Evolutionary conservation across 2,329 filamentous ascomycete genomes (phyloP).

Genomic region (Fusarium metavorans): DNA sequence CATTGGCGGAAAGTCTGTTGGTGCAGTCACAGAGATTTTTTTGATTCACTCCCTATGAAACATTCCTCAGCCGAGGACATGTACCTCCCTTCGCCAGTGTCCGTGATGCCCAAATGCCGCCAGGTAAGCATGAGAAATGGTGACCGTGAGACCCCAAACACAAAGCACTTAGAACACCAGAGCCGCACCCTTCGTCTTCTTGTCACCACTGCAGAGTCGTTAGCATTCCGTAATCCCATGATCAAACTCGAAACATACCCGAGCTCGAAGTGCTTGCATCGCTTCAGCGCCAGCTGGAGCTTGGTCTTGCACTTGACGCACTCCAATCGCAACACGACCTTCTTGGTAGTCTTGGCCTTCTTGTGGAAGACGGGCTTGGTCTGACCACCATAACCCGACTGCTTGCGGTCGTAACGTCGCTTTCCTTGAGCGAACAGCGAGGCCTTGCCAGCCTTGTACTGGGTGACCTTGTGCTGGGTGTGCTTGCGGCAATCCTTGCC

Average conservation of each 20-base stretch:
- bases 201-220: slow-evolving; percentile 86
- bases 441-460: slow-evolving; percentile 98
- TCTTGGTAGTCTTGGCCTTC: slow-evolving; percentile 99
- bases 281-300: slow-evolving; percentile 97
- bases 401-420: slow-evolving; percentile 99
- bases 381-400: slow-evolving; percentile 99
- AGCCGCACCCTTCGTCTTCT: slow-evolving; percentile 99
- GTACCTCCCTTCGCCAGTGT: slow-evolving; percentile 62
- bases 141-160: slow-evolving; percentile 52
- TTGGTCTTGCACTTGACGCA: slow-evolving; percentile 99
- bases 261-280: slow-evolving; percentile 99
- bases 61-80: slow-evolving; percentile 58
- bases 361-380: slow-evolving; percentile 99
- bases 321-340: slow-evolving; percentile 98
- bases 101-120: slow-evolving; percentile 61
- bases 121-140: slow-evolving; percentile 58
- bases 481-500: slow-evolving; percentile 93
- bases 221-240: slow-evolving; percentile 49
- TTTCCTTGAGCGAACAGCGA: slow-evolving; percentile 98
- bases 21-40: slow-evolving; percentile 47
- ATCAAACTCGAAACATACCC: slow-evolving; percentile 73
- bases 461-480: slow-evolving; percentile 92
- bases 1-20: slow-evolving; percentile 25
- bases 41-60: slow-evolving; percentile 60
- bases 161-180: slow-evolving; percentile 93